Evolutionary conservation across 2,329 filamentous ascomycete species (phyloP), one percentile per base, ranked within the genome.

Genomic region (Fusarium coffeatum): DNA sequence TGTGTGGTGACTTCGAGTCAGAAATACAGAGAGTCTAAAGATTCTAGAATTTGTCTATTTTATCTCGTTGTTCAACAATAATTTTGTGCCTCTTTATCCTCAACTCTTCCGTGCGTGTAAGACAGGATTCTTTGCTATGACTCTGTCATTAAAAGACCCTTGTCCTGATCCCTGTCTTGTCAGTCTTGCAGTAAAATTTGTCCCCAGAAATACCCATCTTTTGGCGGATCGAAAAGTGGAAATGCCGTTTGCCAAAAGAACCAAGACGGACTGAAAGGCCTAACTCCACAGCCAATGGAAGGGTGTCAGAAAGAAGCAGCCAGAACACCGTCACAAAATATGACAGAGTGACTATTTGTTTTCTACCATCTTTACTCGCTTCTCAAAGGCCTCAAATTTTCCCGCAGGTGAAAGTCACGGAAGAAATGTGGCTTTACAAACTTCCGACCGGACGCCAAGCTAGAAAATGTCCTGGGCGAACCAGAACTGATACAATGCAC

Each of bases 161-260:
- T 46, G 62, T 51, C 37, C 34, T 25, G 10, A 41, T 18, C 48
- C 49, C 34, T 51, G 49, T 51, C 49, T 43, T 43, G 12, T 41
- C 28, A 20, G 37, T 53, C 49, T 42, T 41, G 22, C 25, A 55
- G 57, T 25, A 53, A 63, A 30, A 50, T 49, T 55, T 59, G 55
- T 41, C 56, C 66, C 41, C 49, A 43, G 20, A 66, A 47, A 54
- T 68, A 32, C 27, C 62, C 65, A 69, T 69, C 42, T 41, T 69
- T 50, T 69, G 56, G 37, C 45, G 46, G 66, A 69, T 59, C 66
- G 66, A 54, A 69, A 66, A 66, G 66, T 67, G 63, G 61, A 66
- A 66, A 55, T 60, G 30, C 46, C 43, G 41, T 46, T 37, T 23
- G 28, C 43, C 48, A 64, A 51, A 50, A 55, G 54, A 32, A 25